Conservation (phyloP, 129 eudicot genomes). For the Dittrichia graveolens region DNA sequence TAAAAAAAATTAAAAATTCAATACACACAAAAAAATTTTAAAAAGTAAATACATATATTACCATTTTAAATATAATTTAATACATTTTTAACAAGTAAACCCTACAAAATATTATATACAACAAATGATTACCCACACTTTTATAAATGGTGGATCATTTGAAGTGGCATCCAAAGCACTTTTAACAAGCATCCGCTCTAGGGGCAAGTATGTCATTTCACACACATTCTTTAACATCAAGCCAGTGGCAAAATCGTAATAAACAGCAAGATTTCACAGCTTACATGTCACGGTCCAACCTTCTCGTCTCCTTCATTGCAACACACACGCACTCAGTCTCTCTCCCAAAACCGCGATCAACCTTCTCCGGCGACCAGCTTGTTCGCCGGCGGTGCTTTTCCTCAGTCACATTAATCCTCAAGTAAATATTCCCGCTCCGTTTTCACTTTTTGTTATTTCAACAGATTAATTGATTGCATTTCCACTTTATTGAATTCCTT, state of each 20-base stretch:
- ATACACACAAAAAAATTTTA: too few relatives aligned
- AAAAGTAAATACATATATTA: too few relatives aligned
- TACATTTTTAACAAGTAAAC: too few relatives aligned
- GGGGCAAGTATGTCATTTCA: constrained; percentile 28
- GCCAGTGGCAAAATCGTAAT: constrained; percentile 29
- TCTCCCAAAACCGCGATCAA: constrained; percentile 3
- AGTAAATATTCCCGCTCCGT: constrained; percentile 8
- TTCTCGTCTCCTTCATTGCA: neutral
- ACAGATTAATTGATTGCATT: neutral
- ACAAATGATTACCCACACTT: too few relatives aligned
- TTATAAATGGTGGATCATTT: constrained; percentile 11
- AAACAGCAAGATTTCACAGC: constrained; percentile 9
- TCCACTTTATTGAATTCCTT: constrained; percentile 13
- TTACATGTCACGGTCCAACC: constrained; percentile 25
- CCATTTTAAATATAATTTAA: too few relatives aligned
- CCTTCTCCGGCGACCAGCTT: constrained; percentile 22
- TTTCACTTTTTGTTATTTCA: neutral
- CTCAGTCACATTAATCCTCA: neutral
- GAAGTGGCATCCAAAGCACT: constrained; percentile 41
- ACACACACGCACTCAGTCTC: constrained; percentile 7
- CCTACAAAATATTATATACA: too few relatives aligned
- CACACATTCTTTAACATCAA: constrained; percentile 10
- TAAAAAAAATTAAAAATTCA: too few relatives aligned
- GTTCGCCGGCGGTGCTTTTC: neutral
- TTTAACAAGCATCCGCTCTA: constrained; percentile 3